These are phyloP conservation scores for Wallacemonas sp. DNA, from an alignment of 208 protist species.

Conservation along the genomic window DNA sequence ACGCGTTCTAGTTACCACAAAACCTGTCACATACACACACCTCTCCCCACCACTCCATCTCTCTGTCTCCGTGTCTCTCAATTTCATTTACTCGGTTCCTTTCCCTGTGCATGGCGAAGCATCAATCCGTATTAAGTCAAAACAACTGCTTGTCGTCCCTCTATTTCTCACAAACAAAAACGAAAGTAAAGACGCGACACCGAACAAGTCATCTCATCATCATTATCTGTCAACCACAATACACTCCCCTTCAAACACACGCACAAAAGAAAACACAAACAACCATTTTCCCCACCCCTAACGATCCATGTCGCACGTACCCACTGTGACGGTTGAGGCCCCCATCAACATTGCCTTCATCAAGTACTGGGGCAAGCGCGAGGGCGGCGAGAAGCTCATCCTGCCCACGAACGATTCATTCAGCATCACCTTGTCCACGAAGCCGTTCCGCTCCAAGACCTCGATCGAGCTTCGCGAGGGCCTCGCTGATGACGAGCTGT, in stretches of 20 bases:
- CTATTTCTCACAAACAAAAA: too few relatives aligned
- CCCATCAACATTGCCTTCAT: slow-evolving; percentile 99
- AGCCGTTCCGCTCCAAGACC: slow-evolving; percentile 95
- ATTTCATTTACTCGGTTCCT: too few relatives aligned
- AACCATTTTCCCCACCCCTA: too few relatives aligned
- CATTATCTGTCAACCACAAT: background rate
- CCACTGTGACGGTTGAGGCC: slow-evolving; percentile 89
- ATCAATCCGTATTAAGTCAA: too few relatives aligned
- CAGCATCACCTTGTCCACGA: slow-evolving; percentile 95
- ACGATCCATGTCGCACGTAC: slow-evolving; percentile 21
- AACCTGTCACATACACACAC: too few relatives aligned
- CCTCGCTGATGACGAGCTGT: slow-evolving; percentile 86
- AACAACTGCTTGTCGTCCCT: too few relatives aligned
- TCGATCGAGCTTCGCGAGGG: slow-evolving; percentile 83
- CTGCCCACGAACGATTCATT: slow-evolving; percentile 97
- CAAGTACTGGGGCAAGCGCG: slow-evolving; percentile 99
- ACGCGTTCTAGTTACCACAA: too few relatives aligned
- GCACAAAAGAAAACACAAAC: slow-evolving; percentile 12
- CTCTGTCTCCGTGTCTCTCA: too few relatives aligned
- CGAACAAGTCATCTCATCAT: background rate
- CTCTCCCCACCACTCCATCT: too few relatives aligned
- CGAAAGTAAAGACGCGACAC: background rate
- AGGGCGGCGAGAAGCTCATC: slow-evolving; percentile 92
- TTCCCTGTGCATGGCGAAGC: too few relatives aligned
- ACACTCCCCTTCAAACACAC: background rate